A percentile compares a stretch with the other conserved stretches of the same genome.
Conservation (phyloP, 2,329 filamentous ascomycete genomes). For the Dactylellina leptospora region DNA sequence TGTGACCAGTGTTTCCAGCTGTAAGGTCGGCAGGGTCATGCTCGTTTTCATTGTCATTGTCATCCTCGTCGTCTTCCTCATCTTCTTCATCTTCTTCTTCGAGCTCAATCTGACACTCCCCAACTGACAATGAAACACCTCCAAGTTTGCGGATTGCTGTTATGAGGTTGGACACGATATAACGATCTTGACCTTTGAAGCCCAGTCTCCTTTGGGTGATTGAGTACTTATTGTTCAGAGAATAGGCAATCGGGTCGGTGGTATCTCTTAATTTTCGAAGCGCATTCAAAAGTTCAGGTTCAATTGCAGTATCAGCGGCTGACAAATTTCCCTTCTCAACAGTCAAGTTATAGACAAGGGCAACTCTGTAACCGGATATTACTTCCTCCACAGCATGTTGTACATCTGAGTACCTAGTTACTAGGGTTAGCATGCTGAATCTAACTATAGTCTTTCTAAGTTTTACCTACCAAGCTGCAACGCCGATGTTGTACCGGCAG, state of each 20-base stretch:
- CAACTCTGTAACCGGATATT: constrained; percentile 24
- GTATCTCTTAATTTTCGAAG: constrained; percentile 5
- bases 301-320: constrained; percentile 8
- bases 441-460: background rate
- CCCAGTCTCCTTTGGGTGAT: constrained; percentile 27
- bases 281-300: constrained; percentile 12
- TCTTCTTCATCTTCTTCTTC: constrained; percentile 19
- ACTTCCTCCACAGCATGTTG: constrained; percentile 34
- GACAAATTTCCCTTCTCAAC: constrained; percentile 20
- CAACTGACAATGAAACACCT: constrained; percentile 37
- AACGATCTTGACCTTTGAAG: constrained; percentile 43
- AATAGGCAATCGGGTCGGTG: constrained; percentile 9
- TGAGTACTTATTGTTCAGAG: constrained; percentile 34
- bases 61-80: constrained; percentile 11
- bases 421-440: too few relatives aligned
- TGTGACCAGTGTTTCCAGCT: background rate
- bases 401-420: constrained; percentile 47
- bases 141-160: constrained; percentile 34
- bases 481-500: constrained; percentile 26
- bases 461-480: constrained; percentile 33
- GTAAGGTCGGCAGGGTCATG: constrained; percentile 2
- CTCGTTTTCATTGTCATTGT: background rate
- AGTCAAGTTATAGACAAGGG: constrained; percentile 33
- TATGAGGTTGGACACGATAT: constrained; percentile 31
- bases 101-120: constrained; percentile 19